Percentiles rank a stretch among this genome's conserved stretches.
These are phyloP conservation scores for Populus tremula DNA, from an alignment of 345 rosid species.

Conservation along the genomic window DNA sequence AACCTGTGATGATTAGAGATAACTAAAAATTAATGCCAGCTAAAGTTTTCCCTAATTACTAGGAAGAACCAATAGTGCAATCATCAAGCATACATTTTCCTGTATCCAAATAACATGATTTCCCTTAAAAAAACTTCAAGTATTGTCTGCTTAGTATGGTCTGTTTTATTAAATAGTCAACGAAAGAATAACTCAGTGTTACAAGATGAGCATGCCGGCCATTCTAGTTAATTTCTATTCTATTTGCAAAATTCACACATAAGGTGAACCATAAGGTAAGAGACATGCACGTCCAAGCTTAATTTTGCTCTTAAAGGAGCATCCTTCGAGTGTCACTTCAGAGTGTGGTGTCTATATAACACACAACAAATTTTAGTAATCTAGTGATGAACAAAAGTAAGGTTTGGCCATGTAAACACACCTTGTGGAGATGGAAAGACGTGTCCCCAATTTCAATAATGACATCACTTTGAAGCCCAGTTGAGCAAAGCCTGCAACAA, in stretches of 20 bases:
- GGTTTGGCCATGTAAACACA: slow-evolving; percentile 14
- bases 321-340: not conserved
- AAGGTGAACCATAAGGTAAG: not conserved
- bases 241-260: not conserved
- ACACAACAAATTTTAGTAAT: not conserved
- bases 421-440: slow-evolving; percentile 87
- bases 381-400: not conserved
- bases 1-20: not conserved
- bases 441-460: slow-evolving; percentile 63
- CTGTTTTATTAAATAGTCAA: not conserved
- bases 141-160: not conserved
- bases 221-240: not conserved
- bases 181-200: not conserved
- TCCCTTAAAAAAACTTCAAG: not conserved
- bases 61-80: not conserved
- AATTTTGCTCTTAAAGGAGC: not conserved
- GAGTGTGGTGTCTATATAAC: not conserved
- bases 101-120: not conserved
- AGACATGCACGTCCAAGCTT: not conserved
- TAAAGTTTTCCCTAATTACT: not conserved
- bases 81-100: not conserved
- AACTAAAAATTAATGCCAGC: not conserved
- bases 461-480: slow-evolving; percentile 80
- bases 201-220: not conserved
- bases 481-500: slow-evolving; percentile 57